Percentiles rank a stretch among this genome's conserved stretches.
phyloP scores from a whole-genome alignment of 1,284 basidiomycete genomes.

The Leccinum glutinopallens region DNA sequence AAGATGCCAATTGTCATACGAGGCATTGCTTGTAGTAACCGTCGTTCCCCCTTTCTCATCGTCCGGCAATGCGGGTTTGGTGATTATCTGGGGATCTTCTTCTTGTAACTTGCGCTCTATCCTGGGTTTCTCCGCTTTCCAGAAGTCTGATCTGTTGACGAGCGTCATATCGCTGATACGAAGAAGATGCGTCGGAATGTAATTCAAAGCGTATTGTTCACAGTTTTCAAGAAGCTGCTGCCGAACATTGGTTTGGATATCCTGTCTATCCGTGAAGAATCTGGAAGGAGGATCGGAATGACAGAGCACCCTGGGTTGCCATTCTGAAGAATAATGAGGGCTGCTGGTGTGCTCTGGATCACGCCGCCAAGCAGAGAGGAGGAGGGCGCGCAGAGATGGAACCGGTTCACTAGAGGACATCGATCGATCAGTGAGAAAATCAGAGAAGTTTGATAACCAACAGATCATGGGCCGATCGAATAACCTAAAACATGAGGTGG shows the following conservation, averaged over 20 bases:
- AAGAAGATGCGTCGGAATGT: not conserved
- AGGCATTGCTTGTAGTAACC: not conserved
- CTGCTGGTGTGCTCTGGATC: conserved; percentile 13
- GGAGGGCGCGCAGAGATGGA: conserved; percentile 9
- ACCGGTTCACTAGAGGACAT: conserved; percentile 8
- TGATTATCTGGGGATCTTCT: not conserved
- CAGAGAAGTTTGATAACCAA: not conserved
- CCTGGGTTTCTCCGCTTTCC: not conserved
- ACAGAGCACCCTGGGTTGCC: conserved; percentile 19
- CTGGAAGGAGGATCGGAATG: conserved; percentile 1
- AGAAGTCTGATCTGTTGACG: not conserved
- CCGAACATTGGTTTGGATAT: conserved; percentile 4
- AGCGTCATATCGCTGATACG: conserved; percentile 1
- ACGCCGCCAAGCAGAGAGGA: conserved; percentile 20
- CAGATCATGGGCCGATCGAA: not conserved
- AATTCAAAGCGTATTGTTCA: conserved; percentile 18
- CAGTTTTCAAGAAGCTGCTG: conserved; percentile 18
- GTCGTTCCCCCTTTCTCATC: not conserved
- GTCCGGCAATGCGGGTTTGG: not conserved
- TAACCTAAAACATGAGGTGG: not conserved
- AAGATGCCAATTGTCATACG: not conserved
- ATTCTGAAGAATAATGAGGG: conserved; percentile 1
- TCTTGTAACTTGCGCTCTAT: not conserved
- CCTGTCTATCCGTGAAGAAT: not conserved
- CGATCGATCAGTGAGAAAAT: not conserved